Percentiles rank a stretch among this genome's conserved stretches.
These are phyloP conservation scores for Multifurca ochricompacta DNA, from an alignment of 768 basidiomycete genomes.

Conservation along the genomic window DNA sequence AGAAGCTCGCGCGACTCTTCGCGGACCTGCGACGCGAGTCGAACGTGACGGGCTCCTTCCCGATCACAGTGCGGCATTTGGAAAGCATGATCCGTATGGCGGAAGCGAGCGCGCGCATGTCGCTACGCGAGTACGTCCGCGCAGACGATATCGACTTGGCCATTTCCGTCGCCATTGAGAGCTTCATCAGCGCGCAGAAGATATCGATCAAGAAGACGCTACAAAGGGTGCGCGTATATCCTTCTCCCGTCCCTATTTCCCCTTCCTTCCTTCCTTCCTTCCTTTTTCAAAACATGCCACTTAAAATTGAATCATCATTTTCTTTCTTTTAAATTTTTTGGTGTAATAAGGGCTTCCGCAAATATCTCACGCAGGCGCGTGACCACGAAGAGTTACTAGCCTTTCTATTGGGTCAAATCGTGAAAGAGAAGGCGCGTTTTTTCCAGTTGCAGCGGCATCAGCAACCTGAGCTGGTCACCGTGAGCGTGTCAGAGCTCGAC, in stretches of 20 bases:
- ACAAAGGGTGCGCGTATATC: slow-evolving; percentile 61
- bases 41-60: slow-evolving; percentile 95
- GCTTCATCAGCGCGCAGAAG: slow-evolving; percentile 96
- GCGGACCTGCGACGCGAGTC: slow-evolving; percentile 95
- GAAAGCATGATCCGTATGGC: slow-evolving; percentile 99
- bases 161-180: slow-evolving; percentile 89
- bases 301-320: too few relatives aligned
- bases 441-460: slow-evolving; percentile 69
- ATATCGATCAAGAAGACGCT: slow-evolving; percentile 97
- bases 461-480: slow-evolving; percentile 67
- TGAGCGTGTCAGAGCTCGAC: slow-evolving; percentile 79
- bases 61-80: slow-evolving; percentile 94
- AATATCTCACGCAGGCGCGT: slow-evolving; percentile 91
- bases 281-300: too few relatives aligned
- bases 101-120: slow-evolving; percentile 98
- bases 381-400: slow-evolving; percentile 95
- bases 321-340: neutral
- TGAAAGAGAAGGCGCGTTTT: slow-evolving; percentile 88
- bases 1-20: slow-evolving; percentile 90
- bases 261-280: neutral
- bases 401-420: slow-evolving; percentile 86
- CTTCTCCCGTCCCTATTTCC: neutral
- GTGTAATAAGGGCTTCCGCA: slow-evolving; percentile 80
- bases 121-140: slow-evolving; percentile 90
- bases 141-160: slow-evolving; percentile 95